Evolutionary conservation across 2,329 filamentous ascomycete species (phyloP), one percentile per base, ranked within the genome.

Genomic region (Tothia fuscella): DNA sequence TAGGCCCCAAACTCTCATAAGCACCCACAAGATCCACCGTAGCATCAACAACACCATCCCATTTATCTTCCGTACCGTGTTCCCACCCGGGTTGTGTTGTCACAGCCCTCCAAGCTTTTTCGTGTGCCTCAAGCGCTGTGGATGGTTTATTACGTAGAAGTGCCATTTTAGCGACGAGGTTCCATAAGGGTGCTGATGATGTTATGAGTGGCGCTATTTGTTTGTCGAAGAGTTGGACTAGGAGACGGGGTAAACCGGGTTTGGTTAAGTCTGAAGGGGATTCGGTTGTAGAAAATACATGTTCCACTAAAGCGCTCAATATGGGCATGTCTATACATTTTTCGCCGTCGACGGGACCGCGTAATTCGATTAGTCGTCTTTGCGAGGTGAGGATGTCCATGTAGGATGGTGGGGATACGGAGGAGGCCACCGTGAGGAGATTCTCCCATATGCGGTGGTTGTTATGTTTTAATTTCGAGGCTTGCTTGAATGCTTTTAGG

Each of bases 381-480:
- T 91, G 72, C 0, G 85, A 85, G 4, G 80, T 69, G 24, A 94
- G 65, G 38, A 94, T 75, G 47, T 95, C 86, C 0, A 68, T 59
- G 54, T 86, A 78, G 1, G 81, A 76, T 0, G 84, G 80, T 0
- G 89, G 88, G 1, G 70, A 71, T 21, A 91, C 73, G 2, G 85
- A 82, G 0, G 83, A 76, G 0, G 84, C 82, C 17, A 96, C 79
- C 0, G 87, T 91, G 44, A 98, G 74, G 13, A 96, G 81, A 53
- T 98, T 98, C 56, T 93, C 85, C 89, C 89, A 96, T 58, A 98
- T 95, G 51, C 85, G 79, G 72, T 82, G 84, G 63, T 89, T 89
- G 51, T 87, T 80, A 59, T 85, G 74, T 38, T 93, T 86, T 19
- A 94, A 74, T 4, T 75, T 72, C 0, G 88, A 86, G 7, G 88